Base-by-base conservation (phyloP, 2,329 filamentous ascomycete genomes). In the Orbilia blumenaviensis region DNA sequence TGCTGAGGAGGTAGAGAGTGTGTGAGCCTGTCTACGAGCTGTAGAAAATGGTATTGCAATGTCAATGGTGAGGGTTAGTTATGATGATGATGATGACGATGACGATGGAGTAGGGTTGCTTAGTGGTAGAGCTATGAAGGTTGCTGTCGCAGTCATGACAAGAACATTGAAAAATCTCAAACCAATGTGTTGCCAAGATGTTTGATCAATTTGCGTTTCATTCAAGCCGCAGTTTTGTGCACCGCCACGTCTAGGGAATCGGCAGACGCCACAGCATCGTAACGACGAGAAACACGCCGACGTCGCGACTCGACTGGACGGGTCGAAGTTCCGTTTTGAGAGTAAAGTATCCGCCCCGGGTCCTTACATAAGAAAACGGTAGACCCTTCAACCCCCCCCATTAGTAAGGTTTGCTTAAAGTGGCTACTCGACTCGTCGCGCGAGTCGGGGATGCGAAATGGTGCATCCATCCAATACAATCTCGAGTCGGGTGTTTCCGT, bases 341-440 rank as follows among this genome's bases (percentile, higher is more conserved):
- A 10, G 36, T 8, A 8, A 34, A 34, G 14, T 12, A 12, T 41
- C 10, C 4, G 6, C 23, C n/a, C 12, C 48, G 52, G 52, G 52
- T 56, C 52, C 52, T 56, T 56, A 56, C 52, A 56, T 56, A 38
- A 56, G 10, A 38, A n/a, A 56, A 36, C 32, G 32, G 25, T 7
- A 1, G n/a, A 34, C 27, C 9, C 7, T 25, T 56, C 4, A 36
- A 56, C n/a, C 23, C n/a, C 14, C 27, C 3, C 1, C 12, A 14
- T 7, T 56, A 3, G 0, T 50, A 16, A 14, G 29, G 32, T 38
- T 23, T 38, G 12, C 52, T 56, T 9, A 56, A 38, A 56, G 16
- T 32, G 16, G n/a, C 7, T 36, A 36, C 21, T 54, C 8, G 4
- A 21, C 16, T 21, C 27, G 50, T 32, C 25, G 27, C 12, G n/a